phyloP scores from a whole-genome alignment of 2,329 filamentous ascomycete species.

The Mollisiaceae sp. region DNA sequence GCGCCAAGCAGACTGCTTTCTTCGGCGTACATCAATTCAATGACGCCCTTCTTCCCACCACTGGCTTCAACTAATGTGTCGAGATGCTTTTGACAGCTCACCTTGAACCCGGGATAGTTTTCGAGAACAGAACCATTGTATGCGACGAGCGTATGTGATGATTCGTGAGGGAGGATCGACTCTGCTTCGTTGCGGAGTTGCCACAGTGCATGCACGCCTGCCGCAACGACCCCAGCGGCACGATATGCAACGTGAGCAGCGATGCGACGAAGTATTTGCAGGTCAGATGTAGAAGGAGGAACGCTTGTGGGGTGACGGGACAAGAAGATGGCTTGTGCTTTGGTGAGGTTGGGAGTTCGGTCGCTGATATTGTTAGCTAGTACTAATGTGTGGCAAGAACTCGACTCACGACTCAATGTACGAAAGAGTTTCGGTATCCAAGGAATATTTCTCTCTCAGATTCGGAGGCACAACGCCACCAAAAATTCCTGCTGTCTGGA shows the following conservation, averaged over 20 bases:
- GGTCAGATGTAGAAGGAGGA: constrained; percentile 53
- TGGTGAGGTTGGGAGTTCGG: constrained; percentile 30
- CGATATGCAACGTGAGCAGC: constrained; percentile 61
- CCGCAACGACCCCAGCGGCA: constrained; percentile 63
- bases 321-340: constrained; percentile 54
- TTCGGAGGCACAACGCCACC: constrained; percentile 62
- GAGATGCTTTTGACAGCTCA: constrained; percentile 66
- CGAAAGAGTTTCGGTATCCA: constrained; percentile 66
- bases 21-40: constrained; percentile 70
- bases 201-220: constrained; percentile 65
- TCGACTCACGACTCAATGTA: constrained; percentile 55
- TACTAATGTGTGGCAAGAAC: background rate
- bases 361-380: constrained; percentile 27
- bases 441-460: constrained; percentile 57
- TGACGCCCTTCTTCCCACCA: constrained; percentile 48
- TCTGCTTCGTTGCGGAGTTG: constrained; percentile 57
- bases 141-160: constrained; percentile 64
- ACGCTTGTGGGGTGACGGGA: constrained; percentile 52
- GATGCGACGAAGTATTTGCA: constrained; percentile 57
- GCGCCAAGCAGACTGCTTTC: constrained; percentile 79
- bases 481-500: constrained; percentile 58
- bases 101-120: constrained; percentile 73
- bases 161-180: constrained; percentile 39
- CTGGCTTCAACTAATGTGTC: constrained; percentile 59
- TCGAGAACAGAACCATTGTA: constrained; percentile 83